Evolutionary conservation across 2,329 filamentous ascomycete species (phyloP), one percentile per base, ranked within the genome.

Genomic region (Teratosphaeria zuluensis): DNA sequence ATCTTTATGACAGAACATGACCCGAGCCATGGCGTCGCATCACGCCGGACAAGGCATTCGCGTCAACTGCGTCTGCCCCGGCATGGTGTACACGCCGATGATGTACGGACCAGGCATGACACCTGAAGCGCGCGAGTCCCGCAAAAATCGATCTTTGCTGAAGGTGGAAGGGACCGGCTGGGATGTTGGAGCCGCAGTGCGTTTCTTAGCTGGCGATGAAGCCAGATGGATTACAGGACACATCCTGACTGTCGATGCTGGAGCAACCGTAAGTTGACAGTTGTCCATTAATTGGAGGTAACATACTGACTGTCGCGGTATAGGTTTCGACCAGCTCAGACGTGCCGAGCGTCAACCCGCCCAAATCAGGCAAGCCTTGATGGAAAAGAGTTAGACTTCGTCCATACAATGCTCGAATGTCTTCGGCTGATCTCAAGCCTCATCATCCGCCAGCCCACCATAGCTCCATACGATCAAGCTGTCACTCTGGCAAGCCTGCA

Each of bases 81-180:
- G 78, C 2, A 76, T 82, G 80, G 70, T 82, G 1, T 82, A 81
- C 61, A 82, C 79, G 1, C 79, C 80, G 0, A 80, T 82, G 78
- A 80, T 81, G 76, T 80, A 78, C 59, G 74, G 73, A 0, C 66
- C 69, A 2, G 77, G 78, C 0, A 82, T 82, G 80, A 76, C 67
- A 2, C 74, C 79, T 3, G 77, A 80, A 59, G 77, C 75, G 2
- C 69, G 80, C 53, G 76, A 78, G 61, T 75, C 78, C 12, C 70
- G 80, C 19, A 76, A 75, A 61, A 78, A 78, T 56, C 68, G 78
- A 53, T 81, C 77, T 67, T 64, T 82, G 14, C 67, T 82, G n/a
- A 76, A 77, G 35, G 80, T 76, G 1, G 80, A 83, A 62, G 80
- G 80, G 0, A 82, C 74, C 59, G 80, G 79, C 80, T 65, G 74